Evolutionary conservation across 805 yeast genomes (phyloP), one percentile per base, ranked within the genome.

Genomic region (Teunomyces atbi): DNA sequence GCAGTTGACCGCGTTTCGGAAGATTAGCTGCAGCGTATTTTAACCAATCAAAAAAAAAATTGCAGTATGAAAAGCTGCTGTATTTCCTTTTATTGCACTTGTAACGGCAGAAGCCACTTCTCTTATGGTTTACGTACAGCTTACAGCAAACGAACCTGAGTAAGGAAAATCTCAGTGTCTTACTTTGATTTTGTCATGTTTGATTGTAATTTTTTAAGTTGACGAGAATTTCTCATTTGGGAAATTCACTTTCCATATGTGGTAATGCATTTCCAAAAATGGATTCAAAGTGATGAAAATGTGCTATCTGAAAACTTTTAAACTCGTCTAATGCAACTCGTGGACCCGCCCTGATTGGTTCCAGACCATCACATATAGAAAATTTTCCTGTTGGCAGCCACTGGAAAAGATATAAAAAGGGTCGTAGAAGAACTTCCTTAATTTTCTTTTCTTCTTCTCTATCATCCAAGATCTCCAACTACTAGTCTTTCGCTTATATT

Each of bases 401-500:
- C 27, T 6, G 27, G 27, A 36, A 36, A 21, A 7, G 23, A 19
- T 36, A 36, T 36, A 36, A 36, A 36, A 19, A 36, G 23, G 23
- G 15, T 21, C 6, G 16, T 6, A 12, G 18, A 21, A 10, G 16
- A 13, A 3, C 16, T 6, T 16, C 2, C n/a, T n/a, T 12, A 10
- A 2, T 8, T 8, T 36, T 12, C 13, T 21, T 21, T 36, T 21
- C 12, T 36, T 36, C 28, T 36, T 36, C 39, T 36, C 15, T 21
- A 36, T 36, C 39, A 36, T n/a, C 6, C 11, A 19, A 36, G 39
- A 36, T 36, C 35, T 23, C 43, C 30, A 40, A 40, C 43, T 40
- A 44, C 46, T 39, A 45, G 48, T 47, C 56, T 43, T 23, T 47
- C 56, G 50, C 44, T 42, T 21, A 30, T 29, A 30, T 29, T 35